These are phyloP conservation scores for Epithemia pelagica DNA, from an alignment of 108 stramenopile genomes.

Conservation along the genomic window DNA sequence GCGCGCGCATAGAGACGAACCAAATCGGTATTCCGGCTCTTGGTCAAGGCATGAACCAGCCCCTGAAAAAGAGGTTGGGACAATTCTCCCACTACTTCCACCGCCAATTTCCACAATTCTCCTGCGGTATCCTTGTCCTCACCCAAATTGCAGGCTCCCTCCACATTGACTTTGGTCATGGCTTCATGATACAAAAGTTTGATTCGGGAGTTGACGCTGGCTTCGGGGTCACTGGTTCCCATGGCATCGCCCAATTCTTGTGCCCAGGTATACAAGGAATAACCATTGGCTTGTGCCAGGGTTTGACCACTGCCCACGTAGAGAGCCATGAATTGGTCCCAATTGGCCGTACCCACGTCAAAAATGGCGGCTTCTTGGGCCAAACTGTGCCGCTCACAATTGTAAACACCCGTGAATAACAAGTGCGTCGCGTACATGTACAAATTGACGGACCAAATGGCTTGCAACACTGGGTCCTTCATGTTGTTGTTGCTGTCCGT, in stretches of 20 bases:
- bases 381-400: conserved; percentile 43
- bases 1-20: conserved; percentile 54
- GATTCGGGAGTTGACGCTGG: conserved; percentile 43
- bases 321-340: conserved; percentile 77
- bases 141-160: conserved; percentile 32
- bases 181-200: conserved; percentile 57
- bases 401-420: conserved; percentile 47
- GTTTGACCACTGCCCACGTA: conserved; percentile 66
- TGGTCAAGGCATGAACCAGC: conserved; percentile 51
- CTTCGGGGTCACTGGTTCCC: conserved; percentile 32
- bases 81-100: conserved; percentile 55
- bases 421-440: conserved; percentile 68
- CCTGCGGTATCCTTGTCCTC: conserved; percentile 29
- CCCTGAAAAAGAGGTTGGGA: conserved; percentile 61
- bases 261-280: conserved; percentile 62
- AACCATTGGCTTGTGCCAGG: conserved; percentile 35
- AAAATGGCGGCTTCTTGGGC: conserved; percentile 49
- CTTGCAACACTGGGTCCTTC: conserved; percentile 9
- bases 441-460: conserved; percentile 45
- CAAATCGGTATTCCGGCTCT: conserved; percentile 25
- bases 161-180: conserved; percentile 18
- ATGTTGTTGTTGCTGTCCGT: no score
- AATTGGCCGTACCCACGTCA: conserved; percentile 33
- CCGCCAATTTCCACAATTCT: conserved; percentile 44
- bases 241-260: conserved; percentile 42